A percentile compares a stretch with the other conserved stretches of the same genome.
phyloP scores from a whole-genome alignment of 148 eudicot genomes.

The Euryodendron excelsum region DNA sequence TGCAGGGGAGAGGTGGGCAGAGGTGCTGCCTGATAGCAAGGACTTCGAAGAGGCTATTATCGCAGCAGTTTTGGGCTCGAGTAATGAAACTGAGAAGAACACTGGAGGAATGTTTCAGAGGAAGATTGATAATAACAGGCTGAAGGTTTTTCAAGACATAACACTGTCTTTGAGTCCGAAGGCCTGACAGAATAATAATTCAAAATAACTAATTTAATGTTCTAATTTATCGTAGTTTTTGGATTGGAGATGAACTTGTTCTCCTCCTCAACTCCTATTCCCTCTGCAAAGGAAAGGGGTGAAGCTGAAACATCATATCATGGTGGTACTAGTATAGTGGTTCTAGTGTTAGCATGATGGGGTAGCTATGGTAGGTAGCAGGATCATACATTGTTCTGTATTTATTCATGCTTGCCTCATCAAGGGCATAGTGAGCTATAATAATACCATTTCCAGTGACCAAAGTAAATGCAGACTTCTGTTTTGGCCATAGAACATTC shows the following conservation, averaged over 20 bases:
- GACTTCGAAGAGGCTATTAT: conserved; percentile 89
- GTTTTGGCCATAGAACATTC: no score
- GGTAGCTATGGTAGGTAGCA: neutral
- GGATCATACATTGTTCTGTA: neutral
- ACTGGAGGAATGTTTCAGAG: conserved; percentile 8
- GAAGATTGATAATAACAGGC: conserved; percentile 60
- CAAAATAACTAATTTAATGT: conserved; percentile 11
- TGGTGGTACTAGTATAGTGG: no score
- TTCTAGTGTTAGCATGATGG: no score
- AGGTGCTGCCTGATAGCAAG: conserved; percentile 76
- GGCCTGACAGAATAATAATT: conserved; percentile 26
- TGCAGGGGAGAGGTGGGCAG: conserved; percentile 29
- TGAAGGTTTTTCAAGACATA: conserved; percentile 80
- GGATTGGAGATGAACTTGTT: conserved; percentile 79
- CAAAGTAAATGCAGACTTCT: neutral
- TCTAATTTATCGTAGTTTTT: conserved; percentile 5
- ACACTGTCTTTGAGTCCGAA: conserved; percentile 74
- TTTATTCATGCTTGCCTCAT: neutral
- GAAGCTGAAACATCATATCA: no score
- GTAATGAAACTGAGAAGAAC: conserved; percentile 10
- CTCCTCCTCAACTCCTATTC: conserved; percentile 60
- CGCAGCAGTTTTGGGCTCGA: conserved; percentile 67
- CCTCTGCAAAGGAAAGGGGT: no score
- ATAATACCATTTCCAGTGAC: neutral
- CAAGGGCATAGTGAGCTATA: neutral